Evolutionary conservation across 192 early-diverging fungal species (phyloP), one percentile per base, ranked within the genome.

Genomic region (Spizellomyces sp.): DNA sequence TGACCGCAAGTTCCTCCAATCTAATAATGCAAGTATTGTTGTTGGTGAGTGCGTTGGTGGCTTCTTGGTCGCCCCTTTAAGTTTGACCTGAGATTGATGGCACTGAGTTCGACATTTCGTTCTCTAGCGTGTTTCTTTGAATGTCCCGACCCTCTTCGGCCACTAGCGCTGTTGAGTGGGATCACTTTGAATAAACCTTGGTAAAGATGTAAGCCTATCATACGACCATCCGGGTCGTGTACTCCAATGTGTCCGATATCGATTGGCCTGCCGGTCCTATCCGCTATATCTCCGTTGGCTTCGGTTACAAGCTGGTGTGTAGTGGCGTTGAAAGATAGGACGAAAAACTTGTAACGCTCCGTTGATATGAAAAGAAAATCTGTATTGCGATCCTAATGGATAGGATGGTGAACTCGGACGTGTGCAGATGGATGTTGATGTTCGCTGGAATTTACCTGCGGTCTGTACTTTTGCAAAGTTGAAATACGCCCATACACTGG

Each of bases 361-460:
- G 92, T 93, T 17, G 84, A 76, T 9, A 95, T 61, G 59, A 96
- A 75, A 19, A 94, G 67, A 14, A 86, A 75, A 45, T 89, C 91
- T 14, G 88, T 92, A 1, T 54, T 19, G 12, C 50, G 12, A 12
- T 54, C 50, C 50, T 54, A 54, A n/a, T 54, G 17, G 50, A 19
- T 36, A 36, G 27, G 27, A 36, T 36, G 27, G 27, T 36, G 3
- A 36, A 36, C 27, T 36, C 27, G 27, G 27, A 36, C 27, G 27
- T 36, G 27, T 36, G 27, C 27, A 0, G 27, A 36, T 36, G 3
- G 27, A 3, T 36, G 27, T 3, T 36, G 27, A 15, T 36, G 3
- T 36, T 36, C 27, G 27, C 27, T 36, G 27, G 58, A 36, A 45
- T 56, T 8, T 73, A 84, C 87, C 64, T 60, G 58, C 8, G 82